These are phyloP conservation scores for Pleochaeta shiraiana DNA, from an alignment of 2,329 filamentous ascomycete genomes.

Conservation along the genomic window DNA sequence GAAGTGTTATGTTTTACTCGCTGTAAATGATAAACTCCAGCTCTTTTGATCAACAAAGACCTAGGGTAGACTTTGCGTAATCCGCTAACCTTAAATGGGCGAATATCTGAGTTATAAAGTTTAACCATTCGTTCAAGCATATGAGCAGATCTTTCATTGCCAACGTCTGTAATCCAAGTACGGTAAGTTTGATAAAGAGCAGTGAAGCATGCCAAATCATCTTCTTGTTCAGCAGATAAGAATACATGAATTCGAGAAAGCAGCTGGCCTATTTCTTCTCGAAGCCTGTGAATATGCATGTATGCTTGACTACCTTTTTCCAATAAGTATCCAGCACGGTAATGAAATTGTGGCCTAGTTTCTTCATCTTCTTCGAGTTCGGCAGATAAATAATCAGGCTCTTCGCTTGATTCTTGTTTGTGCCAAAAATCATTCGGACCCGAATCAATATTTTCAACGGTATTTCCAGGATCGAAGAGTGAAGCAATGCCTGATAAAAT, in stretches of 20 bases:
- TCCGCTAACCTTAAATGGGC: conserved; percentile 87
- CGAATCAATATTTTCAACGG: conserved; percentile 22
- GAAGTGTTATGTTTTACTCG: conserved; percentile 87
- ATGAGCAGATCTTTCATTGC: conserved; percentile 87
- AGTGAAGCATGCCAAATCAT: conserved; percentile 91
- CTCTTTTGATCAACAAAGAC: conserved; percentile 75
- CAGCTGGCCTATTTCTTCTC: conserved; percentile 57
- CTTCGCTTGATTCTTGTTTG: conserved; percentile 23
- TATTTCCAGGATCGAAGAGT: conserved; percentile 63
- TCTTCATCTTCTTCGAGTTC: conserved; percentile 58
- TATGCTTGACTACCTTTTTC: conserved; percentile 42
- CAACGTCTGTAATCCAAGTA: conserved; percentile 95
- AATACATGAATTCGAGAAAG: conserved; percentile 73
- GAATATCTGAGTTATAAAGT: conserved; percentile 67
- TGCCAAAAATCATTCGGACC: neutral
- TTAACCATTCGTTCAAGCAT: conserved; percentile 72
- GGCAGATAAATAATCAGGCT: conserved; percentile 32
- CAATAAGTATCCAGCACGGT: conserved; percentile 71
- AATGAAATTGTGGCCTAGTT: conserved; percentile 67
- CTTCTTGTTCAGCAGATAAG: conserved; percentile 64
- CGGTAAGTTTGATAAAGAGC: conserved; percentile 79
- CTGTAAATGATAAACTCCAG: conserved; percentile 85
- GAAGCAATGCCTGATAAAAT: conserved; percentile 77
- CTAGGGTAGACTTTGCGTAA: conserved; percentile 82
- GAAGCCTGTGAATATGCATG: conserved; percentile 53